Conservation (phyloP, 495 filamentous ascomycete genomes). For the Daldinia grandis region DNA sequence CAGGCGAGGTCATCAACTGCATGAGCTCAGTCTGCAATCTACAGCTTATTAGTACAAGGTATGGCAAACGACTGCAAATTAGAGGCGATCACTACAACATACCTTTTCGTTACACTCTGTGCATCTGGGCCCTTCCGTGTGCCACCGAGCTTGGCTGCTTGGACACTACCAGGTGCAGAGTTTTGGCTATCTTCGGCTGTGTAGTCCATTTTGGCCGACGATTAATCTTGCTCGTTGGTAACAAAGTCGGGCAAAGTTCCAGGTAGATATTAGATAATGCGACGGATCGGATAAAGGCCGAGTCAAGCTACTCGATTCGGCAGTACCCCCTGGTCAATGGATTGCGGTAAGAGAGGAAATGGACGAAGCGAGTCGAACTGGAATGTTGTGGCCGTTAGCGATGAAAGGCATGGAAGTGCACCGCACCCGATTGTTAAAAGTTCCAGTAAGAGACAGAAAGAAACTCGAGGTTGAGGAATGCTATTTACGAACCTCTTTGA, state of each 20-base stretch:
- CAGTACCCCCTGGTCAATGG: slow-evolving; percentile 9
- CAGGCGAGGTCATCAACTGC: slow-evolving; percentile 94
- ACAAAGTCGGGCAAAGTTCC: neutral
- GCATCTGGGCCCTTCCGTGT: slow-evolving; percentile 66
- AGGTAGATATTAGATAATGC: slow-evolving; percentile 19
- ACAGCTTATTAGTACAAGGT: slow-evolving; percentile 30
- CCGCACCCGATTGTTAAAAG: slow-evolving; percentile 23
- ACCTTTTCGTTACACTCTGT: slow-evolving; percentile 84
- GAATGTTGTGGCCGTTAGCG: slow-evolving; percentile 40
- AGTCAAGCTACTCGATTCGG: slow-evolving; percentile 27
- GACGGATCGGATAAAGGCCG: slow-evolving; percentile 17
- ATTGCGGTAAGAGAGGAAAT: slow-evolving; percentile 29
- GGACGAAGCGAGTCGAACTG: slow-evolving; percentile 32
- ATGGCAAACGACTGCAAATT: neutral
- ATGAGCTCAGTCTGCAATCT: slow-evolving; percentile 97
- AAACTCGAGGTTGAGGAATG: slow-evolving; percentile 29
- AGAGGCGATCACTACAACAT: slow-evolving; percentile 17
- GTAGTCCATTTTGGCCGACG: slow-evolving; percentile 64
- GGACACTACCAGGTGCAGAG: slow-evolving; percentile 66
- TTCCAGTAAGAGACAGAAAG: slow-evolving; percentile 32
- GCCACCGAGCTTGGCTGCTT: slow-evolving; percentile 65
- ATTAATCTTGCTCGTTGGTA: slow-evolving; percentile 12
- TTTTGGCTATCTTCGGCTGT: slow-evolving; percentile 77
- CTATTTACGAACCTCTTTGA: slow-evolving; percentile 42
- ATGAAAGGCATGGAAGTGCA: slow-evolving; percentile 26